Evolutionary conservation across 2,329 filamentous ascomycete species (phyloP).

Genomic region (Dactylellina drechsleri): DNA sequence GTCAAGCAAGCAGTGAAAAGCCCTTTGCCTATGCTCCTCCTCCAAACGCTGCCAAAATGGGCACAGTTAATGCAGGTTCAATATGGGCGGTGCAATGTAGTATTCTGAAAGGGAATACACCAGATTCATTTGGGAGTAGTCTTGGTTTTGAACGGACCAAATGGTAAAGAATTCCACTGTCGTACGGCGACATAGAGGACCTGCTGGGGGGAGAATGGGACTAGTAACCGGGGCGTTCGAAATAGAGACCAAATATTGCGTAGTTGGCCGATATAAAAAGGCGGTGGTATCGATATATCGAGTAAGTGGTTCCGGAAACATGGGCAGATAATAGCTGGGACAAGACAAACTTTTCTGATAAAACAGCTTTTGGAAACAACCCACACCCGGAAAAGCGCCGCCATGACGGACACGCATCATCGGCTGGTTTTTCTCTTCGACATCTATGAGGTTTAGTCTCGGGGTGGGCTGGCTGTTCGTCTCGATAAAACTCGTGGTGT

Average conservation of each 20-base stretch:
- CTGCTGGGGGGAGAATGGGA: constrained; percentile 19
- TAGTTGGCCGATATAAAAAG: constrained; percentile 47
- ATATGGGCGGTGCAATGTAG: constrained; percentile 43
- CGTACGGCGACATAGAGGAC: constrained; percentile 28
- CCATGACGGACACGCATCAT: constrained; percentile 3
- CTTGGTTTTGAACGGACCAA: constrained; percentile 39
- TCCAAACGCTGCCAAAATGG: constrained; percentile 35
- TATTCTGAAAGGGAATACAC: constrained; percentile 45
- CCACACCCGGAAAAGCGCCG: constrained; percentile 32
- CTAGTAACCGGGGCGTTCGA: constrained; percentile 39
- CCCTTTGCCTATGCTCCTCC: constrained; percentile 36
- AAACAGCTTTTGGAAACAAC: constrained; percentile 26
- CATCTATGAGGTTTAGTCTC: constrained; percentile 18
- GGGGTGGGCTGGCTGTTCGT: constrained; percentile 27
- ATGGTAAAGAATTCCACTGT: constrained; percentile 38
- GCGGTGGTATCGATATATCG: constrained; percentile 17
- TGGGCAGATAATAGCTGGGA: constrained; percentile 24
- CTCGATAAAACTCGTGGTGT: constrained; percentile 47
- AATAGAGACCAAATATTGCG: constrained; percentile 46
- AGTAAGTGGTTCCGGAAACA: constrained; percentile 38
- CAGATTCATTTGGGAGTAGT: constrained; percentile 41
- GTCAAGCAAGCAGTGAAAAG: constrained; percentile 48
- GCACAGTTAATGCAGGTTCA: constrained; percentile 32
- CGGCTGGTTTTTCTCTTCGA: constrained; percentile 13
- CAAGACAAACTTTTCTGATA: constrained; percentile 24